Conservation (phyloP, 176 grass and related monocot genomes). For the Paspalum vaginatum region DNA sequence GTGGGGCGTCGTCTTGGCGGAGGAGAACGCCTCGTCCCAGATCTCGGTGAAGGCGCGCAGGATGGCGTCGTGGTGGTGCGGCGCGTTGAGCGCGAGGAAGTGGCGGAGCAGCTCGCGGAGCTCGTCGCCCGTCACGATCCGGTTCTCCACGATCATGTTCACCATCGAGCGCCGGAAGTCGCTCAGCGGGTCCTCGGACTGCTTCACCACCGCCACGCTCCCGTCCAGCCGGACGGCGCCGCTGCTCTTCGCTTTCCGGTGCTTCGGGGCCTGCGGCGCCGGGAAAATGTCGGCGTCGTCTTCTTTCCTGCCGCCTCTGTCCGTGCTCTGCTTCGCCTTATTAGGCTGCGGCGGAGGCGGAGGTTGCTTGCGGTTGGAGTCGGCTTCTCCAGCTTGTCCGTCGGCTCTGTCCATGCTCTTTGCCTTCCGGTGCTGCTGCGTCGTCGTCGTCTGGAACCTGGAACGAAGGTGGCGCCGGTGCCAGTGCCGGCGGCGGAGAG, state of each 20-base stretch:
- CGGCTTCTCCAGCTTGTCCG: not conserved
- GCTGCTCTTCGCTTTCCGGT: slow-evolving; percentile 39
- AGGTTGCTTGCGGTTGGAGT: not conserved
- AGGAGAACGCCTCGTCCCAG: slow-evolving; percentile 66
- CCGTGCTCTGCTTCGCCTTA: slow-evolving; percentile 17
- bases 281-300: slow-evolving; percentile 1
- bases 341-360: not conserved
- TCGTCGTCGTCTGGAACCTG: not conserved
- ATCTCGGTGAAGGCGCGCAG: slow-evolving; percentile 77
- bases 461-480: not conserved
- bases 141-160: slow-evolving; percentile 73
- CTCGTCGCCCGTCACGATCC: slow-evolving; percentile 59
- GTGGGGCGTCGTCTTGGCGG: not conserved
- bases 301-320: slow-evolving; percentile 1
- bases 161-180: slow-evolving; percentile 78
- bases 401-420: slow-evolving; percentile 40
- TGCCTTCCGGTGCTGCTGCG: slow-evolving; percentile 29
- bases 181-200: slow-evolving; percentile 57
- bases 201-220: slow-evolving; percentile 61
- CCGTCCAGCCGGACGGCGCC: slow-evolving; percentile 37
- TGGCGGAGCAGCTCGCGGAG: slow-evolving; percentile 65
- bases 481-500: slow-evolving; percentile 25
- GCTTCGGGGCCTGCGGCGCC: slow-evolving; percentile 6
- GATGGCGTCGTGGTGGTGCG: slow-evolving; percentile 71
- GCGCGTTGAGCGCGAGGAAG: slow-evolving; percentile 81